Percentiles rank a stretch among this genome's conserved stretches.
phyloP scores from a whole-genome alignment of 208 protist species.

The Angomonas deanei region DNA sequence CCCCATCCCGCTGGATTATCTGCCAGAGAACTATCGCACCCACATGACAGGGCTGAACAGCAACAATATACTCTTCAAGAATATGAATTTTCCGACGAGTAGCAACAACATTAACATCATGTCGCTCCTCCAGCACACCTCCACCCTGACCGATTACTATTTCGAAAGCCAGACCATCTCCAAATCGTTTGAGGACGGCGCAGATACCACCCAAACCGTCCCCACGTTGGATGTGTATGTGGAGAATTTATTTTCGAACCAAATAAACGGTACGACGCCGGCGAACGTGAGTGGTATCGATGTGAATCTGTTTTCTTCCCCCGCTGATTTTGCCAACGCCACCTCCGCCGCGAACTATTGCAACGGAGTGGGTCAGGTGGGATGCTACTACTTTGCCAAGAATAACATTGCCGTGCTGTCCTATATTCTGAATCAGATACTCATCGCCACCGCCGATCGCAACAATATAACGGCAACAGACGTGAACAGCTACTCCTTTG shows the following conservation, averaged over 20 bases:
- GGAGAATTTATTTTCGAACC: constrained; percentile 19
- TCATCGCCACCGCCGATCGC: constrained; percentile 9
- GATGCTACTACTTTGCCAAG: constrained; percentile 33
- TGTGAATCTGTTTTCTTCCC: neutral
- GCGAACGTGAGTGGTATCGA: neutral
- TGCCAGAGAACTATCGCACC: constrained; percentile 18
- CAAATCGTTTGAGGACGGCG: neutral
- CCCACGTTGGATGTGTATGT: constrained; percentile 28
- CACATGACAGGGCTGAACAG: constrained; percentile 13
- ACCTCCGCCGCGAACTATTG: constrained; percentile 14
- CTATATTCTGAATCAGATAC: constrained; percentile 43
- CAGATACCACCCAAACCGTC: constrained; percentile 7
- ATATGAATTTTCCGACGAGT: constrained; percentile 14
- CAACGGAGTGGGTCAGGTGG: constrained; percentile 11
- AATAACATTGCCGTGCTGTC: constrained; percentile 48
- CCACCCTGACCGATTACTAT: constrained; percentile 35
- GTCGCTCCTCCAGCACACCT: constrained; percentile 47
- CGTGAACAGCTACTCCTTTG: constrained; percentile 33
- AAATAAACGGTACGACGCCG: neutral
- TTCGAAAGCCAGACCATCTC: constrained; percentile 10
- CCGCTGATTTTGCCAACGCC: neutral
- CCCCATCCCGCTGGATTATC: constrained; percentile 33
- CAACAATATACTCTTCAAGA: constrained; percentile 16
- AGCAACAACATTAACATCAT: constrained; percentile 46
- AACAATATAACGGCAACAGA: constrained; percentile 12